phyloP scores from a whole-genome alignment of 805 yeast genomes.

The Wickerhamomyces subpelliculosus region DNA sequence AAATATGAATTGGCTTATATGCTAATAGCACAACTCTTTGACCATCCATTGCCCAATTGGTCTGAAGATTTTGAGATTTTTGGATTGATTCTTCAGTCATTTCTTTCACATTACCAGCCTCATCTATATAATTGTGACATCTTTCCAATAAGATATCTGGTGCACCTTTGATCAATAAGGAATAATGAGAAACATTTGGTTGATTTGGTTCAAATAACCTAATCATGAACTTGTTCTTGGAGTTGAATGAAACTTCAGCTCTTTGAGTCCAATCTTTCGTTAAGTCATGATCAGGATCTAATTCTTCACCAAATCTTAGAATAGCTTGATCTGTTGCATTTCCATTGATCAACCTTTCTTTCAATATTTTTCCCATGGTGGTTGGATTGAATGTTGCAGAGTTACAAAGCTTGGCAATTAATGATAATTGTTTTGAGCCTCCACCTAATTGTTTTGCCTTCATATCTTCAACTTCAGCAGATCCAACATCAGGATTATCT shows the following conservation, averaged over 20 bases:
- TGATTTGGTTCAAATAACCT: slow-evolving; percentile 24
- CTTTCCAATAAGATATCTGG: slow-evolving; percentile 34
- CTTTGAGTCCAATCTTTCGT: slow-evolving; percentile 18
- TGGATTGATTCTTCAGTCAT: slow-evolving; percentile 6
- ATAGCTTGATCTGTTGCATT: slow-evolving; percentile 46
- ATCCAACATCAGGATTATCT: slow-evolving; percentile 3
- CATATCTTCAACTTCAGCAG: neutral
- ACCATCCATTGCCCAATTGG: slow-evolving; percentile 30
- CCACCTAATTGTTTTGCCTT: neutral
- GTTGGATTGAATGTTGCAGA: slow-evolving; percentile 23
- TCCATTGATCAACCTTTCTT: slow-evolving; percentile 27
- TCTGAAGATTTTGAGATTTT: slow-evolving; percentile 22
- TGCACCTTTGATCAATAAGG: slow-evolving; percentile 35
- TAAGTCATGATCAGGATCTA: slow-evolving; percentile 10
- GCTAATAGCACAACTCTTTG: slow-evolving; percentile 35
- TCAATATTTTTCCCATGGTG: slow-evolving; percentile 7
- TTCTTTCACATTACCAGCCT: slow-evolving; percentile 8
- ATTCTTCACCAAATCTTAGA: slow-evolving; percentile 26
- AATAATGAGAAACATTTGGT: slow-evolving; percentile 1
- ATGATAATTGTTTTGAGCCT: slow-evolving; percentile 5
- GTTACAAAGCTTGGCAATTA: slow-evolving; percentile 29
- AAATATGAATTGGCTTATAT: slow-evolving; percentile 19
- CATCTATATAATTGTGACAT: slow-evolving; percentile 18
- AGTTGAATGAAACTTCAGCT: slow-evolving; percentile 34
- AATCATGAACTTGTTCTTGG: slow-evolving; percentile 40